Evolutionary conservation across 768 basidiomycete species (phyloP).

Genomic region (Tylopilus cervinicoccineus): DNA sequence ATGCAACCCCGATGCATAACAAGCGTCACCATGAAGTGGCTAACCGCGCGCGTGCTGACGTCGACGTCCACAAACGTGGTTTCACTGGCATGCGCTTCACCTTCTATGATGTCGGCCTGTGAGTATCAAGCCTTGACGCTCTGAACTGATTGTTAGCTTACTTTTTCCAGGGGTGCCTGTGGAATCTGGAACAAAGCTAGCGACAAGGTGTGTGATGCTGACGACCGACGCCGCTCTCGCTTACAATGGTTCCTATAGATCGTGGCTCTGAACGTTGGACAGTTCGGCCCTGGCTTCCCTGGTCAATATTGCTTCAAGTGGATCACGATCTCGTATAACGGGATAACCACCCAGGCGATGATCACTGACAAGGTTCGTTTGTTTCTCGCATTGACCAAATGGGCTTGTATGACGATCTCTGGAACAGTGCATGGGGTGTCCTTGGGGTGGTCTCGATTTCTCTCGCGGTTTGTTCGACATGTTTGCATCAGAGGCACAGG

Average conservation of each 20-base stretch:
- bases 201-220: conserved; percentile 23
- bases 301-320: conserved; percentile 57
- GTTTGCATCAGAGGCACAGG: conserved; percentile 46
- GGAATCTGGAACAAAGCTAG: conserved; percentile 35
- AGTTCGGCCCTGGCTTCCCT: conserved; percentile 58
- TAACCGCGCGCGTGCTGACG: conserved; percentile 38
- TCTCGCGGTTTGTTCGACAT: conserved; percentile 58
- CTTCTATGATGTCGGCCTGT: conserved; percentile 54
- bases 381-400: not conserved
- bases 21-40: conserved; percentile 44
- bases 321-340: conserved; percentile 58
- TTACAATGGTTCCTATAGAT: conserved; percentile 16
- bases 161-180: conserved; percentile 48
- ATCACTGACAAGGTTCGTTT: conserved; percentile 58
- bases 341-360: conserved; percentile 48
- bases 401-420: not conserved
- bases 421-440: conserved; percentile 60
- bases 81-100: conserved; percentile 41
- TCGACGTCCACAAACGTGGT: conserved; percentile 33
- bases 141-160: not conserved
- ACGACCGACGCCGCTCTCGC: not conserved
- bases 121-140: conserved; percentile 10
- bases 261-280: conserved; percentile 30
- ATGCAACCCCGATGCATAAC: conserved; percentile 23
- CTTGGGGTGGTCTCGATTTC: conserved; percentile 63